Evolutionary conservation across 2,329 filamentous ascomycete genomes (phyloP), one percentile per base, ranked within the genome.

Genomic region (Penicillium hesseltinei): DNA sequence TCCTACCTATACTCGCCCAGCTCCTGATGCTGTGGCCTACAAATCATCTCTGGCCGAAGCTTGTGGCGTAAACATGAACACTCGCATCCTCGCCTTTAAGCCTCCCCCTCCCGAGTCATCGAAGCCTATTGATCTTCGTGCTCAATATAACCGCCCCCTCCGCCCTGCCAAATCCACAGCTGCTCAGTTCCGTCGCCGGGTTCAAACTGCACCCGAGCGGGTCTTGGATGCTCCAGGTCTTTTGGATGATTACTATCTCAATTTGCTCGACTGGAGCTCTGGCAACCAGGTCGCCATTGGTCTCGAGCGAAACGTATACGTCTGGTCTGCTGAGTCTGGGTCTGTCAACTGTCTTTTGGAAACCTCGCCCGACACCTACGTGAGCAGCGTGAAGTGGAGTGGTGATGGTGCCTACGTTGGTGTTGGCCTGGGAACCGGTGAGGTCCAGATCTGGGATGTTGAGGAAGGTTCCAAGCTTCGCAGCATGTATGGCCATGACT

Each of bases 381-480:
- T 99, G 70, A 95, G 92, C 80, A 97, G 92, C 65, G 93, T 99
- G 71, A 97, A 97, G 81, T 99, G 94, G 94, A 97, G 92, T 61
- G 91, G 90, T 50, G 94, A 99, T 71, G 94, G 94, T 59, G 92
- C 93, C 33, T 97, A 99, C 72, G 92, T 99, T 64, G 89, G 92
- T 63, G 92, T 97, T 66, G 94, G 94, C 60, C 88, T 99, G 50
- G 93, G 92, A 60, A 91, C 91, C 38, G 94, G 94, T 59, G 94
- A 99, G 76, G 91, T 99, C 38, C 94, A 99, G 80, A 99, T 99
- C 79, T 99, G 94, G 93, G 94, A 97, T 70, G 93, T 97, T 29
- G 90, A 96, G 69, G 94, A 99, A 76, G 87, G 89, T 61, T 88
- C 87, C 71, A 97, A 97, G 84, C 88, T 99, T 58, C 92, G 94